These are phyloP conservation scores for Aureobasidium uvarum DNA, from an alignment of 2,329 filamentous ascomycete genomes.

Conservation along the genomic window DNA sequence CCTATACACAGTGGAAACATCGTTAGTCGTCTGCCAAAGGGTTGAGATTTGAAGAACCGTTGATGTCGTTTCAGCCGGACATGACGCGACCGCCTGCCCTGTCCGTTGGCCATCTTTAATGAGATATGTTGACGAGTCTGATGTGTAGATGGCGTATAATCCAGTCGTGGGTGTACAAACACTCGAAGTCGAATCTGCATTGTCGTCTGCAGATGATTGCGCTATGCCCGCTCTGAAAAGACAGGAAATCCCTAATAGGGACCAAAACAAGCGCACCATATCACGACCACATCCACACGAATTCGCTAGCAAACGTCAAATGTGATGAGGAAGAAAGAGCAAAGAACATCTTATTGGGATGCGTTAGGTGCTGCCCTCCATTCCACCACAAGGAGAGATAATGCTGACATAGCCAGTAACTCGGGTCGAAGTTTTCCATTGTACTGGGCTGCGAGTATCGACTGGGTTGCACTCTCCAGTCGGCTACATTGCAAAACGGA, in stretches of 20 bases:
- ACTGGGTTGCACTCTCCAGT: background rate
- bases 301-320: background rate
- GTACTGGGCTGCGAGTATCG: background rate
- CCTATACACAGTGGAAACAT: slow-evolving; percentile 23
- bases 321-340: background rate
- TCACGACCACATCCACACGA: background rate
- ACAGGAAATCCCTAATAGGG: slow-evolving; percentile 10
- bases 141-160: slow-evolving; percentile 19
- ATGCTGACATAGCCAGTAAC: background rate
- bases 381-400: background rate
- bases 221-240: background rate
- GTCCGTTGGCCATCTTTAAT: background rate
- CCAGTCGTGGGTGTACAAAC: slow-evolving; percentile 5
- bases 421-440: background rate
- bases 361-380: background rate
- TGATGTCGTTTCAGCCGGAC: background rate
- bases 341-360: background rate
- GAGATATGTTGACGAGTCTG: slow-evolving; percentile 16
- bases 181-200: background rate
- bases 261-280: background rate
- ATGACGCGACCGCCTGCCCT: background rate
- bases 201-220: background rate
- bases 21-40: slow-evolving; percentile 21
- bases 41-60: slow-evolving; percentile 21
- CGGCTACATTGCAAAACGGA: background rate